Evolutionary conservation across 176 grass and related monocot species (phyloP).

Genomic region (Eragrostis nindensis): DNA sequence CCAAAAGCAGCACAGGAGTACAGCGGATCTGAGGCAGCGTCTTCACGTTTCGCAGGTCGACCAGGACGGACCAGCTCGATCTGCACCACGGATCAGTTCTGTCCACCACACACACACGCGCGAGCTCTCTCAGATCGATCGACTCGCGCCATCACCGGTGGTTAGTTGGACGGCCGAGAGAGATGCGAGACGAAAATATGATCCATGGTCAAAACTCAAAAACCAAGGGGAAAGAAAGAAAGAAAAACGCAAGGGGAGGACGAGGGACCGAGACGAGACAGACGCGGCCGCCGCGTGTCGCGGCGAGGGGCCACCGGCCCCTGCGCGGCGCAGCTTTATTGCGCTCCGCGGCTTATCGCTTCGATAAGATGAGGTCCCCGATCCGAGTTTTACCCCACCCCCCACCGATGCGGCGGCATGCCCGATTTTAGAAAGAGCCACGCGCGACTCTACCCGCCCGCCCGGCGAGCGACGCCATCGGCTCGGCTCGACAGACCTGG

Average conservation of each 20-base stretch:
- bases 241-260: neutral
- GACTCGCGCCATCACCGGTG: too few species aligned
- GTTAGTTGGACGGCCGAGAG: neutral
- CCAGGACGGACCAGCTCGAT: neutral
- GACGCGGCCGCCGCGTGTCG: neutral
- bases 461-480: neutral
- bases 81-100: too few species aligned
- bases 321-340: slow-evolving; percentile 25
- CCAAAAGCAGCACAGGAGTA: neutral
- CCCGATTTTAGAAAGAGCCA: slow-evolving; percentile 39
- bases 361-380: neutral
- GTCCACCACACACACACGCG: neutral
- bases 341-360: neutral
- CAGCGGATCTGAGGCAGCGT: neutral
- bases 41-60: neutral
- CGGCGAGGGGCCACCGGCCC: neutral
- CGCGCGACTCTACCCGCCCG: neutral
- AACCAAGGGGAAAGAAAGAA: neutral
- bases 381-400: neutral
- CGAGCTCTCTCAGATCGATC: too few species aligned
- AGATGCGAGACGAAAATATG: neutral
- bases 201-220: neutral
- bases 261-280: too few species aligned
- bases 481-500: slow-evolving; percentile 27
- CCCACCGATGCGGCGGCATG: slow-evolving; percentile 6